Evolutionary conservation across 441 rosid genomes (phyloP), one percentile per base, ranked within the genome.

Genomic region (Macaranga tanarius): DNA sequence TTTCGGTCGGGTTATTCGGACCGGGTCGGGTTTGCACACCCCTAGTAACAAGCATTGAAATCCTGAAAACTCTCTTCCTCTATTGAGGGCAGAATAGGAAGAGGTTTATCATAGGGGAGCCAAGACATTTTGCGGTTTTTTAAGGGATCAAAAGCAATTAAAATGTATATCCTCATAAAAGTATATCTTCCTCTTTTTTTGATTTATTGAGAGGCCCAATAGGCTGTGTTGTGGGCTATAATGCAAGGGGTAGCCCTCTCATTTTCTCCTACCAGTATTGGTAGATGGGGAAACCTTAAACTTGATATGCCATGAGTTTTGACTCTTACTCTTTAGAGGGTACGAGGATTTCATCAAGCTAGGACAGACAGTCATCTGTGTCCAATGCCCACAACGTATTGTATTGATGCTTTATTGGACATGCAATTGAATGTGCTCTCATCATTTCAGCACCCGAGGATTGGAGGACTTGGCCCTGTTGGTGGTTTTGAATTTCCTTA

Each of bases 401-500:
- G 17, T 38, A 42, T 28, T 59, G 26, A 12, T 28, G 44, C 50
- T 65, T 67, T 51, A 48, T 45, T 58, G 25, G 4, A 25, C 51
- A 44, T 72, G 73, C 50, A 45, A 2, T 47, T 77, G 73, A 66
- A 20, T 57, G 16, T 47, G 31, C 38, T 70, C 31, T 52, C 10
- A 15, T 70, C 20, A 50, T 83, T 81, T 69, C 88, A 95, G 99
- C 79, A 86, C 75, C 99, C 95, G 54, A 92, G 90, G 79, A 75
- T 91, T 65, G 99, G 97, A 87, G 97, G 99, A 67, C 92, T 95
- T 55, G 98, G 98, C 52, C 93, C 91, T 75, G 86, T 89, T 72
- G 97, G 99, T 79, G 64, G 78, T 19, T 88, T 73, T 74, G 84
- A 87, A 80, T 91, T 89, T 74, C 83, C 88, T 0, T 89, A 95